Conservation (phyloP, 2,329 filamentous ascomycete genomes). For the Fusarium sp. region DNA sequence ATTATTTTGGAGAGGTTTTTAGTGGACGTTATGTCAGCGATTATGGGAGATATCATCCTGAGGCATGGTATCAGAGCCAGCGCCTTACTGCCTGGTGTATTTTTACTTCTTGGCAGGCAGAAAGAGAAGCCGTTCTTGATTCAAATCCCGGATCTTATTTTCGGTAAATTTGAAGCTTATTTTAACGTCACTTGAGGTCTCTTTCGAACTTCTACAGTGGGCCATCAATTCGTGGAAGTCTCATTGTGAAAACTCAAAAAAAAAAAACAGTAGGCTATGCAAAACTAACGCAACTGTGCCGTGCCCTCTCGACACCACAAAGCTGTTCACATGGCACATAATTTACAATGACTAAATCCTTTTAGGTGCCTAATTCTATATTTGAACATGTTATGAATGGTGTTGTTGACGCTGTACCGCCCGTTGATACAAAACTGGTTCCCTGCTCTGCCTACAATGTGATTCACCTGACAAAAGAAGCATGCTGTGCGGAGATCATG, state of each 20-base stretch:
- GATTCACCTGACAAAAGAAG: conserved; percentile 27
- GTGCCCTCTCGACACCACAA: background rate
- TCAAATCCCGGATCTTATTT: background rate
- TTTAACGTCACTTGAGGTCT: conserved; percentile 31
- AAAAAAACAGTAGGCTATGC: background rate
- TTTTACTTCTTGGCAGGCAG: conserved; percentile 1
- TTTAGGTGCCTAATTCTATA: background rate
- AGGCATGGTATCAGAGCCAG: background rate
- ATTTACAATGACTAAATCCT: conserved; percentile 7
- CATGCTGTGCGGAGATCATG: conserved; percentile 30
- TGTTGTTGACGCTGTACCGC: background rate
- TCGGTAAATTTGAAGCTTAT: conserved; percentile 29
- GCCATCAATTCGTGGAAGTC: background rate
- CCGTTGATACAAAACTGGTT: background rate
- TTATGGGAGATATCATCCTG: background rate
- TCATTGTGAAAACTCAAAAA: background rate
- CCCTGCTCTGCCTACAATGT: background rate
- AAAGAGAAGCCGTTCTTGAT: background rate
- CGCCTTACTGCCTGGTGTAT: conserved; percentile 9
- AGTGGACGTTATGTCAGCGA: background rate
- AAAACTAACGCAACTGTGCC: background rate
- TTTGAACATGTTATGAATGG: background rate
- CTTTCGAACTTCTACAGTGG: background rate
- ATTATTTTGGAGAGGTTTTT: no score
- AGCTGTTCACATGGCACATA: conserved; percentile 10